Conservation (phyloP, 225 moss, liverwort and hornwort genomes). For the Polytrichum formosum region DNA sequence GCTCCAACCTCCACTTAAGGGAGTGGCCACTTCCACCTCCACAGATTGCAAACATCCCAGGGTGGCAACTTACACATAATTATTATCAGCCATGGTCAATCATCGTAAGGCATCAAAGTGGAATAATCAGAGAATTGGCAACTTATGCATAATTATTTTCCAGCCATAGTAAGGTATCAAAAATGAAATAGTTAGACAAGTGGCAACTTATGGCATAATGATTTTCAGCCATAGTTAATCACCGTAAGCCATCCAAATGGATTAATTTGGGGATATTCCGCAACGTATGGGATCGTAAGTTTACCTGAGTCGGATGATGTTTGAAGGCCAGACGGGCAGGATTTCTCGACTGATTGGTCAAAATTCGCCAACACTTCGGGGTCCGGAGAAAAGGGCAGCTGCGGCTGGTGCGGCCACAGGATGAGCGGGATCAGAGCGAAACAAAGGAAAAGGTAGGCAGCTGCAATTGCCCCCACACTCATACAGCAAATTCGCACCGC, state of each 20-base stretch:
- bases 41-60: not conserved
- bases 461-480: constrained; percentile 17
- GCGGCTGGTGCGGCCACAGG: constrained; percentile 33
- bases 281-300: too few species aligned
- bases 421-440: constrained; percentile 36
- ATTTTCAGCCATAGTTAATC: not conserved
- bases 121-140: not conserved
- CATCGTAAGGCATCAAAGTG: not conserved
- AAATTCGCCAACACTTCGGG: constrained; percentile 45
- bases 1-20: not conserved
- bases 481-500: constrained; percentile 24
- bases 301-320: constrained; percentile 20
- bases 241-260: not conserved
- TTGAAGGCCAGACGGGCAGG: constrained; percentile 13
- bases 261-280: not conserved
- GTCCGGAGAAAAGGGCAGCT: constrained; percentile 19
- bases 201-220: not conserved
- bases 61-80: not conserved
- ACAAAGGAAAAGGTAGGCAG: constrained; percentile 41
- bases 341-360: not conserved
- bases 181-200: not conserved
- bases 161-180: not conserved
- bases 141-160: not conserved
- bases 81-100: not conserved
- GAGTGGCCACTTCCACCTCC: not conserved